These are phyloP conservation scores for Chytridium lagenaria DNA, from an alignment of 371 early-diverging fungal species.

Conservation along the genomic window DNA sequence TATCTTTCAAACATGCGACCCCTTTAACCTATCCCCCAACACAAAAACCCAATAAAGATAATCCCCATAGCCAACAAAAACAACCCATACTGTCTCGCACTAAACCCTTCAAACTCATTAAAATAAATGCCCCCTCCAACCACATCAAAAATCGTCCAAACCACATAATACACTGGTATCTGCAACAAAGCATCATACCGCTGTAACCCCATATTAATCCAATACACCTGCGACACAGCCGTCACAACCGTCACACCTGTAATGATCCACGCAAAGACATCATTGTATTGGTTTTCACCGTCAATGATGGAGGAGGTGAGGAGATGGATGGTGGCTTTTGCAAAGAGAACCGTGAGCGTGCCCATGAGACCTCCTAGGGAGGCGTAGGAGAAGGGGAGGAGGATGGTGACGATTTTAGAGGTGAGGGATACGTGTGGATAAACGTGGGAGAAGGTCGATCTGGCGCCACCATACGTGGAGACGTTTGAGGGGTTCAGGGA, in stretches of 20 bases:
- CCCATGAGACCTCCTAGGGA: slow-evolving; percentile 80
- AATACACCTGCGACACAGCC: slow-evolving; percentile 70
- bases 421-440: slow-evolving; percentile 39
- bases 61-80: slow-evolving; percentile 72
- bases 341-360: slow-evolving; percentile 81
- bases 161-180: slow-evolving; percentile 84
- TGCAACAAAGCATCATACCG: slow-evolving; percentile 87
- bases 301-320: slow-evolving; percentile 67
- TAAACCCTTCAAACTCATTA: slow-evolving; percentile 76
- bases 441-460: slow-evolving; percentile 47
- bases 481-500: slow-evolving; percentile 1
- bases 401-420: slow-evolving; percentile 27
- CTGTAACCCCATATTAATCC: slow-evolving; percentile 70
- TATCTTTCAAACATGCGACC: slow-evolving; percentile 39
- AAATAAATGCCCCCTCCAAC: slow-evolving; percentile 85
- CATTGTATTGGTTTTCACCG: slow-evolving; percentile 77
- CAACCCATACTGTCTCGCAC: slow-evolving; percentile 64
- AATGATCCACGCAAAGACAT: slow-evolving; percentile 73
- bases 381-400: slow-evolving; percentile 71
- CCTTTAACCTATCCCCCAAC: slow-evolving; percentile 56
- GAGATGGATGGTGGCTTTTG: slow-evolving; percentile 82
- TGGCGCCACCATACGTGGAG: not conserved
- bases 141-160: slow-evolving; percentile 70
- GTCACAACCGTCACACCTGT: slow-evolving; percentile 72
- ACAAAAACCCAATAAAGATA: slow-evolving; percentile 81